A percentile compares a stretch with the other conserved stretches of the same genome.
These are phyloP conservation scores for Musa balbisiana DNA, from an alignment of 202 grass and related monocot species.

Conservation along the genomic window DNA sequence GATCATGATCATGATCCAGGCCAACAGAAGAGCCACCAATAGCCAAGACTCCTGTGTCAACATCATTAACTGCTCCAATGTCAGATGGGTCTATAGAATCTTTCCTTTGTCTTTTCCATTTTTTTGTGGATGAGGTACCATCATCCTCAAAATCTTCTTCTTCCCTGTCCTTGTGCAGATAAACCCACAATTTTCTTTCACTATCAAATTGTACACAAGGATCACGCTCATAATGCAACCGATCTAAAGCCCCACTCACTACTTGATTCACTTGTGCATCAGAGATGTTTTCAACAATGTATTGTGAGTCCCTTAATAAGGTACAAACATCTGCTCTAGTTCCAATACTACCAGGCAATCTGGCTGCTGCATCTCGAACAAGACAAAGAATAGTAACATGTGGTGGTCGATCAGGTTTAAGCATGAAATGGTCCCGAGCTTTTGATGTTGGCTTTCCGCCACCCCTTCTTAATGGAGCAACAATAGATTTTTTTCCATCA, in stretches of 20 bases:
- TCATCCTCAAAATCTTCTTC: constrained; percentile 99
- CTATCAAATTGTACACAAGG: constrained; percentile 92
- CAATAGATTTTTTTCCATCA: constrained; percentile 94
- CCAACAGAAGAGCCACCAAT: constrained; percentile 20
- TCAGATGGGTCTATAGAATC: constrained; percentile 43
- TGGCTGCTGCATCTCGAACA: constrained; percentile 88
- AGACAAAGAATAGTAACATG: constrained; percentile 98
- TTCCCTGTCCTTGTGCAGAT: constrained; percentile 91
- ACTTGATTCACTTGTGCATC: constrained; percentile 86
- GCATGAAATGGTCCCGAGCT: constrained; percentile 97
- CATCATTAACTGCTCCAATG: constrained; percentile 39
- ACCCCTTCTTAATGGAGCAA: constrained; percentile 90
- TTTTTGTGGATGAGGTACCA: constrained; percentile 92
- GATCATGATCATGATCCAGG: constrained; percentile 29
- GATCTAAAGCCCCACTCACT: constrained; percentile 92
- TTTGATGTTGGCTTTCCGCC: constrained; percentile 97
- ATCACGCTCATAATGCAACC: constrained; percentile 94
- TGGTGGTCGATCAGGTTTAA: constrained; percentile 82
- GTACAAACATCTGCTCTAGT: constrained; percentile 98
- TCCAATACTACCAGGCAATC: constrained; percentile 85
- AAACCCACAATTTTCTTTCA: constrained; percentile 97
- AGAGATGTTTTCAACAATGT: constrained; percentile 71
- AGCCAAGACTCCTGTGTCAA: constrained; percentile 7
- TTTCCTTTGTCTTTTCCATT: constrained; percentile 96
- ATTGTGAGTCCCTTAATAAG: constrained; percentile 93